phyloP scores from a whole-genome alignment of 2,329 filamentous ascomycete species.

The Parascedosporium putredinis region DNA sequence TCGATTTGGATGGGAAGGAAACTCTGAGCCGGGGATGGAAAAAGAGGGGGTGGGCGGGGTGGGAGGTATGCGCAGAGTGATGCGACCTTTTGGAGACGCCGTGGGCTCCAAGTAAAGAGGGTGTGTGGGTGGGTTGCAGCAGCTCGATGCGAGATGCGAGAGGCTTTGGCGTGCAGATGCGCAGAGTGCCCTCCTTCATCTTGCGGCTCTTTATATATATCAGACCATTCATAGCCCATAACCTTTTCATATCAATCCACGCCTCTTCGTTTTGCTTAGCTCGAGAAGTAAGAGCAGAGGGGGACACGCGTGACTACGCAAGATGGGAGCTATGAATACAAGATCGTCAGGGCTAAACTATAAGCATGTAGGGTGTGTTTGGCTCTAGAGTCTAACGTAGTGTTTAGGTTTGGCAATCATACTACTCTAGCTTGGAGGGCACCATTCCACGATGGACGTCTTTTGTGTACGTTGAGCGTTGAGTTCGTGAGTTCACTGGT shows the following conservation, averaged over 20 bases:
- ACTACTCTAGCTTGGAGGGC: not conserved
- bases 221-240: no score
- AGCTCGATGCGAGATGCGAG: no score
- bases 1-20: constrained; percentile 32
- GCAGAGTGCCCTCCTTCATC: no score
- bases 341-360: not conserved
- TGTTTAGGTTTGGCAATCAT: not conserved
- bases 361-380: not conserved
- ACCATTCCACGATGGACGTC: not conserved
- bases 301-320: not conserved
- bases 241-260: no score
- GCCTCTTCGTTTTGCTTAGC: not conserved
- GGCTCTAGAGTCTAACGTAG: no score
- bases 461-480: no score
- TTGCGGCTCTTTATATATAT: not conserved
- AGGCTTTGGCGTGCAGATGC: not conserved
- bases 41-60: not conserved
- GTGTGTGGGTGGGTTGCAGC: not conserved
- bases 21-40: constrained; percentile 13
- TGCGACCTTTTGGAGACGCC: no score
- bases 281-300: no score
- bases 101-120: not conserved
- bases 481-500: no score
- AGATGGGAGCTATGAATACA: not conserved
- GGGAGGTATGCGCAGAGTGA: not conserved